phyloP scores from a whole-genome alignment of 495 filamentous ascomycete genomes.

The Aspergillus avenaceus region DNA sequence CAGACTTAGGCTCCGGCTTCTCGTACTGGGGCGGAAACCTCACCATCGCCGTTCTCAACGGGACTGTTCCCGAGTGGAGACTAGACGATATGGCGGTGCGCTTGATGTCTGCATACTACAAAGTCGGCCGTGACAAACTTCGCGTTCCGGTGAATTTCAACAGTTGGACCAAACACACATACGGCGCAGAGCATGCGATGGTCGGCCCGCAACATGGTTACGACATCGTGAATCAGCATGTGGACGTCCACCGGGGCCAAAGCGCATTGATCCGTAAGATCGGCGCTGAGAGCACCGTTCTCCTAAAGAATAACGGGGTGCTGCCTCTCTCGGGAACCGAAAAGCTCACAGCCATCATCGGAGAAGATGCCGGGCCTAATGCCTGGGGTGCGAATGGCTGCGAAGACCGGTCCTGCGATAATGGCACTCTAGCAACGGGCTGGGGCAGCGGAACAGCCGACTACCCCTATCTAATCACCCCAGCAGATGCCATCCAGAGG shows the following conservation, averaged over 20 bases:
- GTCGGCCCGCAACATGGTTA: not conserved
- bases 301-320: not conserved
- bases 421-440: not conserved
- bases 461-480: too few relatives aligned
- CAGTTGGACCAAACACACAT: too few relatives aligned
- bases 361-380: not conserved
- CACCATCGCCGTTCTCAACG: constrained; percentile 32
- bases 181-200: too few relatives aligned
- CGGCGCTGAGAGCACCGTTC: not conserved
- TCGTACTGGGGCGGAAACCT: constrained; percentile 45
- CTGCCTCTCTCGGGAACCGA: not conserved
- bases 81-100: constrained; percentile 55
- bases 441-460: too few relatives aligned
- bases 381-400: not conserved
- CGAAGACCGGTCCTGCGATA: not conserved
- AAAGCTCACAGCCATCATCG: not conserved
- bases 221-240: not conserved
- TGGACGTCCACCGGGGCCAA: not conserved
- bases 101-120: constrained; percentile 41
- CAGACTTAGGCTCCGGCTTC: too few relatives aligned
- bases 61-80: constrained; percentile 40
- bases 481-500: too few relatives aligned
- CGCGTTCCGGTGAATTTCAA: too few relatives aligned
- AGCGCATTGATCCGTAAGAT: not conserved
- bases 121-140: too few relatives aligned